Evolutionary conservation across 768 basidiomycete genomes (phyloP).

Genomic region (Ramaria sp.): DNA sequence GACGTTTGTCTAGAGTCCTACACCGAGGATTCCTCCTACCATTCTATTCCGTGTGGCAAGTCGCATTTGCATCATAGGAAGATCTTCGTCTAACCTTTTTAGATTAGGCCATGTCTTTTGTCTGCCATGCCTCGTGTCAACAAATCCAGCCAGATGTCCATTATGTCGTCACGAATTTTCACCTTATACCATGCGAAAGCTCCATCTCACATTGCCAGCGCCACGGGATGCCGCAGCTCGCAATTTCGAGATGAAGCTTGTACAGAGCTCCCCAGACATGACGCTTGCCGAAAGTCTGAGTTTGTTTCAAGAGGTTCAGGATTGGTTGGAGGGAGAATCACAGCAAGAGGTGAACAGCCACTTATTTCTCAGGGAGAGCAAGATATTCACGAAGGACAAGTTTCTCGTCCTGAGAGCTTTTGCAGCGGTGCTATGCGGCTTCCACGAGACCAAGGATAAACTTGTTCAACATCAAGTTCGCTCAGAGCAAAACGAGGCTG

Average conservation of each 20-base stretch:
- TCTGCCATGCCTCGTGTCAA: constrained; percentile 8
- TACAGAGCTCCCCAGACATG: constrained; percentile 6
- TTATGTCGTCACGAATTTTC: constrained; percentile 8
- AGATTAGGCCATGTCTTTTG: constrained; percentile 5
- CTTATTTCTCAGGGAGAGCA: neutral
- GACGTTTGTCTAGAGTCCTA: constrained; percentile 68
- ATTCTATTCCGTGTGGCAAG: constrained; percentile 73
- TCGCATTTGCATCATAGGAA: constrained; percentile 14
- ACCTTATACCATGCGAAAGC: constrained; percentile 2
- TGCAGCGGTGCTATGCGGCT: constrained; percentile 7
- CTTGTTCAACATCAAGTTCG: neutral
- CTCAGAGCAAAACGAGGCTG: neutral
- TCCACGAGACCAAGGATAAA: constrained; percentile 9
- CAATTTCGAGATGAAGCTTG: constrained; percentile 5
- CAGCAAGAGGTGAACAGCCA: neutral
- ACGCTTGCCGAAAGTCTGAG: constrained; percentile 4
- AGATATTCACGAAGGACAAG: neutral
- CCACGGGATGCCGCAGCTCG: constrained; percentile 2
- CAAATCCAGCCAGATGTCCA: constrained; percentile 6
- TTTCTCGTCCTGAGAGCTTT: constrained; percentile 7
- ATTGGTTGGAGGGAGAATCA: constrained; percentile 5
- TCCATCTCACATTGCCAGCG: constrained; percentile 4
- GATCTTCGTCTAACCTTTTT: constrained; percentile 1
- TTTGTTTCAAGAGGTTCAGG: constrained; percentile 10
- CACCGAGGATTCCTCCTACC: constrained; percentile 41